phyloP scores from a whole-genome alignment of 2,329 filamentous ascomycete species.

The Fusarium mexicanum region DNA sequence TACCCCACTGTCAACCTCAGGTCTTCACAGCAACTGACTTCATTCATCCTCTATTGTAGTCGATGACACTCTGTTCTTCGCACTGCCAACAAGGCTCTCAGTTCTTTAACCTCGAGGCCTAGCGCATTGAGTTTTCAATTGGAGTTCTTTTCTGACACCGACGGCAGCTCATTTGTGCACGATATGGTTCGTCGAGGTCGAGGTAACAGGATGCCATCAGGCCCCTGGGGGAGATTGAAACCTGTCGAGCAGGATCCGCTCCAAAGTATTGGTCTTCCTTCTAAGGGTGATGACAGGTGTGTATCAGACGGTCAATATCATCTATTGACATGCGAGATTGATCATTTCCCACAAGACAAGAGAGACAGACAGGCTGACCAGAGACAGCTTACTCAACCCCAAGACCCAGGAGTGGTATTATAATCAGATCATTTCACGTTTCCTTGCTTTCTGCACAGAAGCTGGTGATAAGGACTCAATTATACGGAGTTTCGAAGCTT shows the following conservation, averaged over 20 bases:
- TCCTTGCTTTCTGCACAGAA: constrained; percentile 87
- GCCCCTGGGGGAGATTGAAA: constrained; percentile 76
- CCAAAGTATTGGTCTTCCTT: constrained; percentile 84
- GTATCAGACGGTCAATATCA: background rate
- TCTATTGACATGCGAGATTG: background rate
- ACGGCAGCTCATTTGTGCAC: background rate
- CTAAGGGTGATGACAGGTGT: constrained; percentile 89
- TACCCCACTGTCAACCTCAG: constrained; percentile 29
- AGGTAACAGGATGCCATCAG: constrained; percentile 53
- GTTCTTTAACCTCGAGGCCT: background rate
- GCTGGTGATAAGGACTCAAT: constrained; percentile 77
- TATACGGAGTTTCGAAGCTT: constrained; percentile 76
- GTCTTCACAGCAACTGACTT: constrained; percentile 19
- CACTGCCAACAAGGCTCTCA: background rate
- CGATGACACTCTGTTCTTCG: background rate
- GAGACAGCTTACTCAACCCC: constrained; percentile 71
- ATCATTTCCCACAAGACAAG: background rate
- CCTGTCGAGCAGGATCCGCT: constrained; percentile 79
- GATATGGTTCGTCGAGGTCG: constrained; percentile 46
- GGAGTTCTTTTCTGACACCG: background rate
- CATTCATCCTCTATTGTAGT: background rate
- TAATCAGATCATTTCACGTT: constrained; percentile 85
- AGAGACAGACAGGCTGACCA: constrained; percentile 3
- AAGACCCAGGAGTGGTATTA: constrained; percentile 88
- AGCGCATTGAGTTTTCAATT: too few relatives aligned